phyloP scores from a whole-genome alignment of 1,284 basidiomycete species.

The Marasmius fiardii region DNA sequence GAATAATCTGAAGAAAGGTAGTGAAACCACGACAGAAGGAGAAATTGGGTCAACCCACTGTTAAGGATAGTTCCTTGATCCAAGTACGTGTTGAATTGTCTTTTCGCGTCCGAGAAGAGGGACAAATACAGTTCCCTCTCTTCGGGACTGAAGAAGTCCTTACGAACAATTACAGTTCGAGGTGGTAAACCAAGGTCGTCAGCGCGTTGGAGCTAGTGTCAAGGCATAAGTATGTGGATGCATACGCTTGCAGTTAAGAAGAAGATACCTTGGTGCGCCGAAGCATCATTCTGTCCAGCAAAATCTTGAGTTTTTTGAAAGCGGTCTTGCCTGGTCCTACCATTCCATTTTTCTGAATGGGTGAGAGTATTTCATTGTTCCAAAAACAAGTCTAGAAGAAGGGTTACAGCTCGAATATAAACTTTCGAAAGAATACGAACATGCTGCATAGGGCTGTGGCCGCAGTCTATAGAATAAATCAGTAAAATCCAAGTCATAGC shows the following conservation, averaged over 20 bases:
- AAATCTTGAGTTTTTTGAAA: conserved; percentile 87
- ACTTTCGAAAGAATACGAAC: conserved; percentile 34
- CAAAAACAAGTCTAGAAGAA: conserved; percentile 71
- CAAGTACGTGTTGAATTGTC: conserved; percentile 90
- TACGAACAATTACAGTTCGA: conserved; percentile 84
- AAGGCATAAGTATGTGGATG: background rate
- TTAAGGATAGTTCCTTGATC: conserved; percentile 90
- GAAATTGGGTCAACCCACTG: conserved; percentile 52
- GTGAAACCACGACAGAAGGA: conserved; percentile 2
- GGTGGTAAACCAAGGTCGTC: conserved; percentile 98
- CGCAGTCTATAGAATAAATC: conserved; percentile 57
- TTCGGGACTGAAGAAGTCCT: conserved; percentile 94
- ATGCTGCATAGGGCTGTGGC: conserved; percentile 94
- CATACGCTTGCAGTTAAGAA: background rate
- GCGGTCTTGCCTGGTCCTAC: conserved; percentile 72
- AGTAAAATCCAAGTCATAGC: background rate
- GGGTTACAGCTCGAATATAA: conserved; percentile 7
- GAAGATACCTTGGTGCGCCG: conserved; percentile 72
- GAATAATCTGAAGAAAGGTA: conserved; percentile 71
- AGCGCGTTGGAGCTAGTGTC: conserved; percentile 80
- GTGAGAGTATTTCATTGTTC: conserved; percentile 93
- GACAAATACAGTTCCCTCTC: conserved; percentile 96
- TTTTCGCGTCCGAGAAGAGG: conserved; percentile 89
- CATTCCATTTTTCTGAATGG: conserved; percentile 85
- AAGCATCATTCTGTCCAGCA: conserved; percentile 96